These are phyloP conservation scores for Microstegium vimineum DNA, from an alignment of 176 grass and related monocot genomes.

Conservation along the genomic window DNA sequence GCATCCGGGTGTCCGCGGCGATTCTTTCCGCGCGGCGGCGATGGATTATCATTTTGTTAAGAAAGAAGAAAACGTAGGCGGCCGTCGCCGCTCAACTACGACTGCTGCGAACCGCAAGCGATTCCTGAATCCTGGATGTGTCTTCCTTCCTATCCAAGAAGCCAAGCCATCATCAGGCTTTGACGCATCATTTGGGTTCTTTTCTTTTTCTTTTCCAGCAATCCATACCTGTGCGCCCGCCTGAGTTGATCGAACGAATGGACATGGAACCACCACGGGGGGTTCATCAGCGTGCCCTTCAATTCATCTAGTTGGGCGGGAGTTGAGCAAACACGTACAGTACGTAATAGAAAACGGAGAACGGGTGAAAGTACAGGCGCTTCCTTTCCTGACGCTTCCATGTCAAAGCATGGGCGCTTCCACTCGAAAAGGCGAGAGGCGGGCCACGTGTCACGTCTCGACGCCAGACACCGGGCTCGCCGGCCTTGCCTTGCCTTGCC, in stretches of 20 bases:
- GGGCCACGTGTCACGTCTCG: not conserved
- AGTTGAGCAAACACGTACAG: not conserved
- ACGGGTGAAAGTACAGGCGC: not conserved
- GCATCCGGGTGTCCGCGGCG: no score
- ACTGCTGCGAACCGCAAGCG: not conserved
- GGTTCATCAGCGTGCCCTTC: not conserved
- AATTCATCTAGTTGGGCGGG: not conserved
- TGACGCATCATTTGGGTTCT: not conserved
- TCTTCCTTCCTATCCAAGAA: not conserved
- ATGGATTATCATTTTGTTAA: no score
- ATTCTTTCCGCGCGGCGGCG: no score
- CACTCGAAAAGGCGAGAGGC: not conserved
- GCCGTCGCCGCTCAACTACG: conserved; percentile 8
- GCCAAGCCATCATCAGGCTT: not conserved
- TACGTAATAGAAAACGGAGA: not conserved
- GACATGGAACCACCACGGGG: not conserved
- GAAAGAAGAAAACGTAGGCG: not conserved
- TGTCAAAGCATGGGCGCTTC: not conserved
- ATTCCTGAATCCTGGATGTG: not conserved
- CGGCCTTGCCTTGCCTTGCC: no score
- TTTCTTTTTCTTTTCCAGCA: not conserved
- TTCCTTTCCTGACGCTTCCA: not conserved
- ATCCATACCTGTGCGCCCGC: no score
- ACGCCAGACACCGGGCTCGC: not conserved
- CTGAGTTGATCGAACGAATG: not conserved